phyloP scores from a whole-genome alignment of 148 eudicot genomes.

The Cornus florida region DNA sequence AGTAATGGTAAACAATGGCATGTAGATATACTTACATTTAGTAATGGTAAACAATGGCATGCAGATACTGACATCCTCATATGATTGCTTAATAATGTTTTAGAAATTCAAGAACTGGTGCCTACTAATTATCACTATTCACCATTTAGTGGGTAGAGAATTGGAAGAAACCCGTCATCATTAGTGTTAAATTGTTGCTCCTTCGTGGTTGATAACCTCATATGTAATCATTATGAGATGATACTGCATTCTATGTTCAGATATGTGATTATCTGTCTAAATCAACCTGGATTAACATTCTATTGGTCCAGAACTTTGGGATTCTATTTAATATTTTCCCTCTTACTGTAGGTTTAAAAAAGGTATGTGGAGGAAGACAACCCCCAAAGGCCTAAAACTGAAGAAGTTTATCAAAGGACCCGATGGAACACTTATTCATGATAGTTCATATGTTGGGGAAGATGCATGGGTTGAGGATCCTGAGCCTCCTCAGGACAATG shows the following conservation, averaged over 20 bases:
- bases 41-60: background rate
- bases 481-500: constrained; percentile 38
- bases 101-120: background rate
- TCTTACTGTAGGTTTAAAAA: constrained; percentile 57
- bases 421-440: constrained; percentile 69
- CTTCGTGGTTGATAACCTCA: background rate
- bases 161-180: background rate
- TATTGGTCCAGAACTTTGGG: background rate
- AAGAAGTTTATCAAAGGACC: constrained; percentile 77
- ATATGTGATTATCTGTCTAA: background rate
- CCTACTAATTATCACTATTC: background rate
- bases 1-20: background rate
- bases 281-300: background rate
- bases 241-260: background rate
- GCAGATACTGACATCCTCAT: background rate
- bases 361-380: constrained; percentile 83
- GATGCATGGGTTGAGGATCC: constrained; percentile 88
- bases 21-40: background rate
- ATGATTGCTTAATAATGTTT: background rate
- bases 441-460: constrained; percentile 83
- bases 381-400: constrained; percentile 82
- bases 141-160: background rate
- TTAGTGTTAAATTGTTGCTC: background rate
- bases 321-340: background rate
- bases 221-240: background rate